Base-by-base conservation (phyloP, 306 rosid species). In the Pyrus pyrifolia region DNA sequence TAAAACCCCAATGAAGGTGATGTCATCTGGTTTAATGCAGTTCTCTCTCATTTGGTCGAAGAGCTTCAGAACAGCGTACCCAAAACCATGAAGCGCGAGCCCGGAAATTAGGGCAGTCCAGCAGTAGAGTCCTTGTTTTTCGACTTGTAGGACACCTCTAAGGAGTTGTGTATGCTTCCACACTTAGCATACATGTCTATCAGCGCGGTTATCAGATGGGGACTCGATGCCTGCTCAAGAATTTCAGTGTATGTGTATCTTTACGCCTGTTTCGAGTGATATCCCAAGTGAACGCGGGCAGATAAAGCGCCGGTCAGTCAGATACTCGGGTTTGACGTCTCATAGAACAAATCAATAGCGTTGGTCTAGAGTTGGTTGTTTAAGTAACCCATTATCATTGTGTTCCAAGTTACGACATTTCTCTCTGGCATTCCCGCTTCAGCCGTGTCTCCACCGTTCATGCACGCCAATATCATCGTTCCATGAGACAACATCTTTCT, bases 171-270 rank as follows among this genome's bases (percentile, higher is more conserved):
- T 33, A 69, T 31, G 74, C 77, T 74, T 42, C 86, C 86, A 40
- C 86, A 82, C 74, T 78, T 78, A 44, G 86, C 80, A 58, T 82
- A 78, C 86, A 82, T 78, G 68, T 69, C 83, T 64, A 78, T 78
- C 23, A 78, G 42, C 23, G 80, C 80, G 52, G 86, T 74, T 31
- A 65, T 73, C 21, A 74, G 83, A 65, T 74, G 83, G 35, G 82
- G 82, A 51, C 70, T 78, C 1, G 77, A 74, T 46, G 67, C 70
- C 61, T 62, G 74, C 57, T 58, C 33, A 0, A 46, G 77, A n/a
- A n/a, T 67, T 70, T 71, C 70, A 1, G 82, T 74, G 45, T 1
- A 52, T 42, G 70, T 82, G 82, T 63, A 70, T 55, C 25, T 64
- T n/a, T 19, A 6, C 13, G 46, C 86, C 86, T 40, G 35, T 62